Evolutionary conservation across 371 early-diverging fungal genomes (phyloP).

Genomic region (Mortierella sp.): DNA sequence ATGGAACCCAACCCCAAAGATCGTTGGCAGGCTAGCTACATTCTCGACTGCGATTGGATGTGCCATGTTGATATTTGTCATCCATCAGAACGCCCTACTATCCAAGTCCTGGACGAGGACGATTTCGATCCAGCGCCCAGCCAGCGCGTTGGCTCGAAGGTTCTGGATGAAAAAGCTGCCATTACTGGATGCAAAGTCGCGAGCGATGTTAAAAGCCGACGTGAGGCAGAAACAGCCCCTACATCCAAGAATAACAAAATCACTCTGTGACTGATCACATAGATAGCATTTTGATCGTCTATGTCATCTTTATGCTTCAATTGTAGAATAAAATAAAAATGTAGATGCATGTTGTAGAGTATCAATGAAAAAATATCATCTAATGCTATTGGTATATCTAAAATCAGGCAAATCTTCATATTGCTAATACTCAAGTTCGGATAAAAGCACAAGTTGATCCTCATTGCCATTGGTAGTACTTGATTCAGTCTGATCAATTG

Average conservation of each 20-base stretch:
- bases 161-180: constrained; percentile 8
- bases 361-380: too few species aligned
- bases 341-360: background rate
- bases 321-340: background rate
- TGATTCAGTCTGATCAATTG: constrained; percentile 28
- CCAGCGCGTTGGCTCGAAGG: constrained; percentile 45
- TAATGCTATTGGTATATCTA: background rate
- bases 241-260: background rate
- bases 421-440: constrained; percentile 39
- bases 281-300: background rate
- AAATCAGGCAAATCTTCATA: background rate
- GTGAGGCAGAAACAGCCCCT: background rate
- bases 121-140: constrained; percentile 30
- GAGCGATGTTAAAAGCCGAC: constrained; percentile 12
- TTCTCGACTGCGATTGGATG: constrained; percentile 63
- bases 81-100: constrained; percentile 54
- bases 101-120: constrained; percentile 30
- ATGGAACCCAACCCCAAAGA: constrained; percentile 63
- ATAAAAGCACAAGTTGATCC: constrained; percentile 31
- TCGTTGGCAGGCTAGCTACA: constrained; percentile 63
- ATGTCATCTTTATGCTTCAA: too few species aligned
- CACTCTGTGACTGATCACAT: background rate
- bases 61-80: constrained; percentile 59
- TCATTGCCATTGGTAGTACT: constrained; percentile 5
- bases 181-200: constrained; percentile 19